phyloP scores from a whole-genome alignment of 2,329 filamentous ascomycete species.

The Sclerotinia sclerotiorum region DNA sequence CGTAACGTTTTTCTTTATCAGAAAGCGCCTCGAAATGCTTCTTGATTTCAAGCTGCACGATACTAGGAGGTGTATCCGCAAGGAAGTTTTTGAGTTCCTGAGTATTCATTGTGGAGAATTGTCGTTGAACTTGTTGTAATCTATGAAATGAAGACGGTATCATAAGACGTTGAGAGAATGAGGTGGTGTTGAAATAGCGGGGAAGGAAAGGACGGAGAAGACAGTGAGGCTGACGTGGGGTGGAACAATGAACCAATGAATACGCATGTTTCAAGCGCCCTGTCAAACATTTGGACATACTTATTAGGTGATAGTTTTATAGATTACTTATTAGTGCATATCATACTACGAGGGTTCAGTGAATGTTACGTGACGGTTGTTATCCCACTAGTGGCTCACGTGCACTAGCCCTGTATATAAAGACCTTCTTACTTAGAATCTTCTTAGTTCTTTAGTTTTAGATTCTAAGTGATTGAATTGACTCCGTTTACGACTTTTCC shows the following conservation, averaged over 20 bases:
- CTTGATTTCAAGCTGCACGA: conserved; percentile 86
- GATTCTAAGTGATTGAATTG: too few species aligned
- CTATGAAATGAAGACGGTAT: conserved; percentile 29
- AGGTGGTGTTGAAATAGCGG: conserved; percentile 4
- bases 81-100: conserved; percentile 73
- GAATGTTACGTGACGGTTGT: too few species aligned
- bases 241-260: conserved; percentile 16
- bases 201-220: conserved; percentile 12
- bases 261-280: conserved; percentile 13
- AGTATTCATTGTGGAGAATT: conserved; percentile 51
- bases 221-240: conserved; percentile 21
- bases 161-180: conserved; percentile 15
- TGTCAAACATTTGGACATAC: conserved; percentile 12
- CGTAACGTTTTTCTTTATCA: conserved; percentile 82
- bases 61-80: conserved; percentile 84
- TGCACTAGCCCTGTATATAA: too few species aligned
- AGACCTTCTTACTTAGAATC: too few species aligned
- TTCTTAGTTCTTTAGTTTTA: too few species aligned
- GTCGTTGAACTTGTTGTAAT: conserved; percentile 31
- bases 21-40: conserved; percentile 82
- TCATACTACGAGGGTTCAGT: background rate
- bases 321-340: background rate
- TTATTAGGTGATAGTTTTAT: background rate
- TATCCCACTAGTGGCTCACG: too few species aligned
- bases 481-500: too few species aligned